phyloP scores from a whole-genome alignment of 2,329 filamentous ascomycete genomes.

The Corniculantispora saksenae region DNA sequence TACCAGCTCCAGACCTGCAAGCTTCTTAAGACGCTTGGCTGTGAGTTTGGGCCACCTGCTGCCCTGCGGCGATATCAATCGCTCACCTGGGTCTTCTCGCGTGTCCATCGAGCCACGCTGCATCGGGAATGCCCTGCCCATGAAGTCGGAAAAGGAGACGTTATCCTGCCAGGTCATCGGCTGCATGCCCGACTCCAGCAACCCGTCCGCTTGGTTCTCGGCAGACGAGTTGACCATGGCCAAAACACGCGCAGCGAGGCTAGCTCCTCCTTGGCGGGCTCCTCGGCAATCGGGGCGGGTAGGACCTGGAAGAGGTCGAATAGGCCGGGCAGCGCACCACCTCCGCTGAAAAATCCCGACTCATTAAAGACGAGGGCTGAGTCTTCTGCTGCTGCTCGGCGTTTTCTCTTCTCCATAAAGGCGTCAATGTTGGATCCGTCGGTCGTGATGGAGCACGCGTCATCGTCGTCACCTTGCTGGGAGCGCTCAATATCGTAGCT shows the following conservation, averaged over 20 bases:
- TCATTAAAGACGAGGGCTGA: conserved; percentile 32
- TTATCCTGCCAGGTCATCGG: conserved; percentile 14
- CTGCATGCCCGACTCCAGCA: conserved; percentile 14
- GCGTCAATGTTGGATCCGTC: conserved; percentile 33
- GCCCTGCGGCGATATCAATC: background rate
- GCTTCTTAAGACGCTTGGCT: conserved; percentile 16
- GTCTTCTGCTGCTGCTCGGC: conserved; percentile 16
- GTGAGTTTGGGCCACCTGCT: background rate
- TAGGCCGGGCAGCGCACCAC: conserved; percentile 31
- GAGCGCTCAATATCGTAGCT: background rate
- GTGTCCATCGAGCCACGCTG: background rate
- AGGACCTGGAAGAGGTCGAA: conserved; percentile 23
- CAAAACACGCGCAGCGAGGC: background rate
- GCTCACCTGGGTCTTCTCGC: background rate
- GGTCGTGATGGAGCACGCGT: conserved; percentile 23
- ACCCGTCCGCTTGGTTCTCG: conserved; percentile 15
- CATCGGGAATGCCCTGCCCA: background rate
- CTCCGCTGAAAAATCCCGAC: conserved; percentile 26
- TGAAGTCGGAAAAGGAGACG: background rate
- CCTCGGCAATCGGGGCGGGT: background rate
- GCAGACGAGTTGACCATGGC: conserved; percentile 17
- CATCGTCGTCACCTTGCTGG: background rate
- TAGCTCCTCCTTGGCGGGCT: background rate
- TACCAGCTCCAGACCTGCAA: conserved; percentile 17
- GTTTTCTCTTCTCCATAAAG: conserved; percentile 25